Evolutionary conservation across 345 rosid genomes (phyloP), one percentile per base, ranked within the genome.

Genomic region (Eucalyptus guilfoylei): DNA sequence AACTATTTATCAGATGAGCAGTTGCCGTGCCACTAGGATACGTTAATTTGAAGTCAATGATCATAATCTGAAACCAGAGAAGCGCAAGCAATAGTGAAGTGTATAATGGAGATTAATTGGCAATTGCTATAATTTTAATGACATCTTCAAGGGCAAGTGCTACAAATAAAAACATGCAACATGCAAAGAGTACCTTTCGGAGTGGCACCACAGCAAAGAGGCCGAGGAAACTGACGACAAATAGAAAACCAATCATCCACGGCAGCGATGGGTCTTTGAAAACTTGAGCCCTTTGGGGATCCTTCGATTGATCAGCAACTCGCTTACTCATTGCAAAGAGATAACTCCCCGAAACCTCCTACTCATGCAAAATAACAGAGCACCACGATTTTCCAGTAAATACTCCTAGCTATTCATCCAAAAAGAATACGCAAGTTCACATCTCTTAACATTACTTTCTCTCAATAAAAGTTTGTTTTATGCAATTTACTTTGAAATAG

Each of bases 11-110:
- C 8, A 90, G 89, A 88, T 90, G 88, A 69, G 91, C 91, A 44
- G 91, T 90, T 30, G 91, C 91, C 42, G 90, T 90, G 62, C 91
- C 89, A 37, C 91, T 90, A 50, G 91, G 91, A 90, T 90, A 90
- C 3, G 89, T 90, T 80, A 90, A 86, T 47, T 90, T 90, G 91
- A 90, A 90, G 87, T 90, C 91, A n/a, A 90, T 88, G 42, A 90
- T 90, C 91, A 90, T 90, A 45, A 90, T 90, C 91, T 90, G 69
- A 44, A 12, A 87, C 76, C 80, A 76, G 60, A 87, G 62, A 47
- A 47, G 28, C 14, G 45, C 55, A 40, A 37, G 54, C 85, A 12
- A 67, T 49, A 86, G 47, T 34, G 64, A 55, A 80, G n/a, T 28
- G 47, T 76, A 34, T 40, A 37, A 40, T 21, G 83, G 45, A 37